Evolutionary conservation across 768 basidiomycete genomes (phyloP).

Genomic region (Lentinula edodes): DNA sequence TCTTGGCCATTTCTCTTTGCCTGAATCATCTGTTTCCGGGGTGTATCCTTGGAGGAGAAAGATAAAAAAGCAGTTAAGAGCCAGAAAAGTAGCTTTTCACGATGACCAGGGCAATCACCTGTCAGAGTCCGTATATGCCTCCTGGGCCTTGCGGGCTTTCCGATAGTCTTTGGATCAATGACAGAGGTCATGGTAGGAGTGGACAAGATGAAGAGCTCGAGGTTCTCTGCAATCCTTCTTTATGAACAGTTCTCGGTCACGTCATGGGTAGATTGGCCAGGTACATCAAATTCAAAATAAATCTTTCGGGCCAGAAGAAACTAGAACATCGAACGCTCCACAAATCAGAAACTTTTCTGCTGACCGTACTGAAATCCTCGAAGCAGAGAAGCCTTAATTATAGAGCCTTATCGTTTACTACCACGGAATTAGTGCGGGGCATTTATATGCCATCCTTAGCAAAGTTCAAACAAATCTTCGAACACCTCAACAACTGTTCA

Average conservation of each 20-base stretch:
- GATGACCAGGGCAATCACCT: slow-evolving; percentile 27
- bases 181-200: slow-evolving; percentile 51
- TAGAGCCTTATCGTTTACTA: no score
- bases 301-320: neutral
- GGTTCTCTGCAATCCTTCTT: neutral
- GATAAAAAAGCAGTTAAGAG: neutral
- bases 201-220: neutral
- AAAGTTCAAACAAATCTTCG: no score
- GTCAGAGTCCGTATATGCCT: slow-evolving; percentile 69
- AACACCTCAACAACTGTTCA: no score
- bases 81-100: neutral
- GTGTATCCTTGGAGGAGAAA: slow-evolving; percentile 57
- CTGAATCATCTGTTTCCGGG: slow-evolving; percentile 69
- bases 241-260: neutral
- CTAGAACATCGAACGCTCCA: neutral
- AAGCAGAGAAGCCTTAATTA: no score
- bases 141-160: slow-evolving; percentile 51
- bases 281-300: no score
- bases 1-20: slow-evolving; percentile 81
- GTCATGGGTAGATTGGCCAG: neutral
- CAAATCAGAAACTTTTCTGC: neutral
- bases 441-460: no score
- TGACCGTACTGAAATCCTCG: no score
- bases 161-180: slow-evolving; percentile 60
- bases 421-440: no score